Conservation (phyloP, 495 filamentous ascomycete species). For the Xylaria venustula region DNA sequence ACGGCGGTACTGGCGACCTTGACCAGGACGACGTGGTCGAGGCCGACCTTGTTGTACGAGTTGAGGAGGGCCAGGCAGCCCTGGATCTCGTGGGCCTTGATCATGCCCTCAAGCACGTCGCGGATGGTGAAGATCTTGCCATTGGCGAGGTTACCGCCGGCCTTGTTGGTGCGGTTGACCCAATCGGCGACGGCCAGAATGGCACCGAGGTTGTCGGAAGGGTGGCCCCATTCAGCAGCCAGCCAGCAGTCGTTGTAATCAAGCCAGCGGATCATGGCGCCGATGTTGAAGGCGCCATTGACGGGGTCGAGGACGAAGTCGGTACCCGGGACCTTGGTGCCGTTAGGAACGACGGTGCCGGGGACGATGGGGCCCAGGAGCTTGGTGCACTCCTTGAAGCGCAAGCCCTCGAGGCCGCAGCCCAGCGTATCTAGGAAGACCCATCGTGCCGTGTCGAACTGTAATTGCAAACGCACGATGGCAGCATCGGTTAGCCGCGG, state of each 20-base stretch:
- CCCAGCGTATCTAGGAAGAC: constrained; percentile 94
- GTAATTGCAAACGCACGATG: constrained; percentile 20
- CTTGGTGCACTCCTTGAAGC: constrained; percentile 94
- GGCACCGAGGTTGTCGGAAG: constrained; percentile 93
- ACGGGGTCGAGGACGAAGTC: constrained; percentile 93
- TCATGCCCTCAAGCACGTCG: constrained; percentile 96
- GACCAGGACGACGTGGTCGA: constrained; percentile 96
- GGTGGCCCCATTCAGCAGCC: constrained; percentile 97
- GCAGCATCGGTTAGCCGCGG: constrained; percentile 23
- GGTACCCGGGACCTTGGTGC: constrained; percentile 87
- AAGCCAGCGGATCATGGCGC: constrained; percentile 96
- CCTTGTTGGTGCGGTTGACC: constrained; percentile 93
- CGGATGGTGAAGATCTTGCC: constrained; percentile 83
- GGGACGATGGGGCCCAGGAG: constrained; percentile 91
- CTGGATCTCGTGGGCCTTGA: constrained; percentile 99
- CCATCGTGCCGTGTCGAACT: constrained; percentile 91
- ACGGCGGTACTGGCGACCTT: constrained; percentile 97
- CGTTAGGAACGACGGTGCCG: constrained; percentile 90
- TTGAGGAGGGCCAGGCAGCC: constrained; percentile 95
- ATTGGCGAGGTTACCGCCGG: constrained; percentile 79
- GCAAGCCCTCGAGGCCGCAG: constrained; percentile 91
- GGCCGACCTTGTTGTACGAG: constrained; percentile 95
- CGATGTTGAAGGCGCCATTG: constrained; percentile 97
- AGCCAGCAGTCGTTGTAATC: constrained; percentile 99
- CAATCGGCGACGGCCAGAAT: constrained; percentile 97